Evolutionary conservation across 1,139 yeast genomes (phyloP).

Genomic region (Schwanniomyces etchellsii): DNA sequence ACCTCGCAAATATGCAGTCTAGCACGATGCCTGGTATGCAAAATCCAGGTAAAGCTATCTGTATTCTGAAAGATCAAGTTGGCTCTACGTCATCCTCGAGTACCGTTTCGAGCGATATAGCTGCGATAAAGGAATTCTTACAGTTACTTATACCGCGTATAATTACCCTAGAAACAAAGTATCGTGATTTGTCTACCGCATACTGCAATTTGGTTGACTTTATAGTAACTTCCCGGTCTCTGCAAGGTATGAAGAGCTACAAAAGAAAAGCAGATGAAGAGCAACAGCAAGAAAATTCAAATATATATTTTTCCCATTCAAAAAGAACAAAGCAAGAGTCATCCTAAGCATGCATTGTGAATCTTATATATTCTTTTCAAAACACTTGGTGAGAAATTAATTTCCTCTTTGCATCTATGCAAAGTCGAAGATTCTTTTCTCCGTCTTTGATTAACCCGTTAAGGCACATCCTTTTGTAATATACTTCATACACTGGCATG

Average conservation of each 20-base stretch:
- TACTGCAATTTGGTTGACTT: neutral
- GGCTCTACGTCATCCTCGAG: neutral
- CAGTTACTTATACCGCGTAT: conserved; percentile 17
- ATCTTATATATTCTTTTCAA: too few relatives aligned
- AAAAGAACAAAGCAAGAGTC: too few relatives aligned
- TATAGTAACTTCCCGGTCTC: too few relatives aligned
- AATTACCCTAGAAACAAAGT: conserved; percentile 11
- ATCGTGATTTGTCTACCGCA: neutral
- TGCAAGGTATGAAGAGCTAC: too few relatives aligned
- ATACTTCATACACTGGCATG: conserved; percentile 79
- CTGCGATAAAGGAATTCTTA: conserved; percentile 5
- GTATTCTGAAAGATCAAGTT: neutral
- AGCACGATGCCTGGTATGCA: neutral
- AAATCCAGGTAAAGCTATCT: too few relatives aligned
- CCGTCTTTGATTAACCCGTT: conserved; percentile 12
- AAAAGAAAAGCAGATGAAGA: too few relatives aligned
- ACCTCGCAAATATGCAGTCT: neutral
- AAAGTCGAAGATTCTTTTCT: conserved; percentile 18
- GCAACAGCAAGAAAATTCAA: too few relatives aligned
- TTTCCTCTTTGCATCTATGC: conserved; percentile 20
- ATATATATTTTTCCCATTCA: too few relatives aligned
- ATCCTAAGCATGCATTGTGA: neutral
- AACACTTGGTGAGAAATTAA: conserved; percentile 7
- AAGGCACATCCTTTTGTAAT: conserved; percentile 42
- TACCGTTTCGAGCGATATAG: conserved; percentile 1